phyloP scores from a whole-genome alignment of 2,329 filamentous ascomycete genomes.

The Colletotrichum sp. region DNA sequence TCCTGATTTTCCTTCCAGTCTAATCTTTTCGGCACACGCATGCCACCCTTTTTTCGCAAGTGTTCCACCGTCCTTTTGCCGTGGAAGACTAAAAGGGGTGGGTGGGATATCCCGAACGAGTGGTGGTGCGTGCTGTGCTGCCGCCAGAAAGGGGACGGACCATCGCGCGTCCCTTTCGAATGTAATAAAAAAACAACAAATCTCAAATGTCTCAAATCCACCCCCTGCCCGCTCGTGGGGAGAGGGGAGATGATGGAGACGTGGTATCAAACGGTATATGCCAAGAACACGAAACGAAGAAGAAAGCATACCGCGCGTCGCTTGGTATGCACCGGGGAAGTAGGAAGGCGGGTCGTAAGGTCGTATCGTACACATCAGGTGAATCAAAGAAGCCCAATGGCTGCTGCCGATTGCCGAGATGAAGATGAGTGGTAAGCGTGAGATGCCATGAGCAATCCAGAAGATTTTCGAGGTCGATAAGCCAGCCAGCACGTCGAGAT shows the following conservation, averaged over 20 bases:
- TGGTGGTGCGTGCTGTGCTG: conserved; percentile 4
- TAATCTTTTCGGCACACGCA: neutral
- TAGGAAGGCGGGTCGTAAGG: conserved; percentile 20
- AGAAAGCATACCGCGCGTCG: neutral
- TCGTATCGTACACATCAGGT: conserved; percentile 18
- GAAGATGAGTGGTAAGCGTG: neutral
- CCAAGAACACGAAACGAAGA: conserved; percentile 18
- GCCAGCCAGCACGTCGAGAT: conserved; percentile 12
- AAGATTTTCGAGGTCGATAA: neutral
- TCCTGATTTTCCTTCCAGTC: neutral
- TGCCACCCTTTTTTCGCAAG: neutral
- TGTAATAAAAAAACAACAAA: neutral
- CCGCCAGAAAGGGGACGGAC: neutral
- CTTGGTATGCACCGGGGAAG: conserved; percentile 12
- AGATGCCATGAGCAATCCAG: neutral
- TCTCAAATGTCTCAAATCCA: neutral
- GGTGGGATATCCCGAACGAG: neutral
- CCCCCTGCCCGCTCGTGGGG: neutral
- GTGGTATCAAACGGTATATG: conserved; percentile 20
- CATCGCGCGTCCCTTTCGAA: neutral
- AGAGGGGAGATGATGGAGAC: neutral
- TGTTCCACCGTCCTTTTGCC: neutral
- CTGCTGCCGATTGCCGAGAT: neutral
- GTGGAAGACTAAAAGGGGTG: neutral
- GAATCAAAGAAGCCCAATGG: neutral